Percentiles rank a stretch among this genome's conserved stretches.
phyloP scores from a whole-genome alignment of 2,329 filamentous ascomycete genomes.

The Colletotrichum camelliae region DNA sequence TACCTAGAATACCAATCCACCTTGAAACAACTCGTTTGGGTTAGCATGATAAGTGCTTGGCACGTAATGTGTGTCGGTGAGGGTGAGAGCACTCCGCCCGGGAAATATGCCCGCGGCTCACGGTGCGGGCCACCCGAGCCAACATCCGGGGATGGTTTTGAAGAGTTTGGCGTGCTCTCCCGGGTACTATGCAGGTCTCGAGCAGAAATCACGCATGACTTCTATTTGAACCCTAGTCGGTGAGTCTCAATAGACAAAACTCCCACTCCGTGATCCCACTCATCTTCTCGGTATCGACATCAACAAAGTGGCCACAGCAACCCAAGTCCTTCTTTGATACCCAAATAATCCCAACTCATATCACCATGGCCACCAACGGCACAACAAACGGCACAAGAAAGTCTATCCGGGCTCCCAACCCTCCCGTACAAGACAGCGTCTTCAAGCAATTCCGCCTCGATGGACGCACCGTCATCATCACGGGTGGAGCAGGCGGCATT shows the following conservation, averaged over 20 bases:
- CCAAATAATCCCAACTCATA: not conserved
- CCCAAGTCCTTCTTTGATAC: not conserved
- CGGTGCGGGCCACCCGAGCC: not conserved
- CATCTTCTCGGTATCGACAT: not conserved
- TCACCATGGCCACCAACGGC: not conserved
- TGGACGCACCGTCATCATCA: constrained; percentile 7
- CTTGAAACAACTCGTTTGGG: too few relatives aligned
- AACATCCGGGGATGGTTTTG: not conserved
- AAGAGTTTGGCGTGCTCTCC: not conserved
- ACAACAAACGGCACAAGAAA: not conserved
- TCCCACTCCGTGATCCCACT: not conserved
- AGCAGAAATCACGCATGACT: not conserved
- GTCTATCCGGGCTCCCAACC: constrained; percentile 6
- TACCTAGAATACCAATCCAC: not conserved
- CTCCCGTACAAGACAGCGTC: not conserved
- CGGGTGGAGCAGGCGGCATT: constrained; percentile 3
- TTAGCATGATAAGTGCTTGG: not conserved
- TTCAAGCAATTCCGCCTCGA: constrained; percentile 20
- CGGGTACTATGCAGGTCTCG: too few relatives aligned
- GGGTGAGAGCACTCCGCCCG: not conserved
- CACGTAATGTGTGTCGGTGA: not conserved
- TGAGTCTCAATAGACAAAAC: not conserved
- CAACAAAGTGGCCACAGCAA: not conserved
- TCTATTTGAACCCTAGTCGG: not conserved
- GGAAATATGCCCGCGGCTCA: not conserved